Evolutionary conservation across 2,329 filamentous ascomycete species (phyloP).

Genomic region (Epicoccum sorghinum): DNA sequence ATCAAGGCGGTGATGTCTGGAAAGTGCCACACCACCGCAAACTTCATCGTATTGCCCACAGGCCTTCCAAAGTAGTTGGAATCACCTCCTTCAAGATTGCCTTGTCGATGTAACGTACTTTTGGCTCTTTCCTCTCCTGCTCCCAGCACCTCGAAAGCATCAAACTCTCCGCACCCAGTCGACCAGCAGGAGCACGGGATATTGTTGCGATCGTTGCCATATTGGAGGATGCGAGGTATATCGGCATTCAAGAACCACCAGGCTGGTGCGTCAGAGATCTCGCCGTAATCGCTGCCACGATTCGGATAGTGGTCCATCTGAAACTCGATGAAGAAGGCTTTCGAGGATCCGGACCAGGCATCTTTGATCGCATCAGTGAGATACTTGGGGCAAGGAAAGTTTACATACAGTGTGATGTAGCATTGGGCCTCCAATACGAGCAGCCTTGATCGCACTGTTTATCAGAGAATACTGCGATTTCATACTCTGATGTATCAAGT

Average conservation of each 20-base stretch:
- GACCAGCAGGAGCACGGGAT: conserved; percentile 73
- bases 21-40: conserved; percentile 54
- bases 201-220: conserved; percentile 56
- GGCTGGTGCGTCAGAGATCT: conserved; percentile 71
- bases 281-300: conserved; percentile 35
- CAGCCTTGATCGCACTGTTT: conserved; percentile 55
- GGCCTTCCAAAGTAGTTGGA: conserved; percentile 76
- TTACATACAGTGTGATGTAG: conserved; percentile 57
- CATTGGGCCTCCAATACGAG: conserved; percentile 56
- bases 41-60: conserved; percentile 63
- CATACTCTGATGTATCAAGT: conserved; percentile 41
- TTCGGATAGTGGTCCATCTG: conserved; percentile 62
- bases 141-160: conserved; percentile 74
- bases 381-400: background rate
- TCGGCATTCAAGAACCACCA: conserved; percentile 77
- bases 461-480: conserved; percentile 46
- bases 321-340: conserved; percentile 77
- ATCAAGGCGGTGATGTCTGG: conserved; percentile 43
- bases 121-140: conserved; percentile 70
- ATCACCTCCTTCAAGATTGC: conserved; percentile 66
- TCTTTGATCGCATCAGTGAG: conserved; percentile 51
- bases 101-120: conserved; percentile 68
- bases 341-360: conserved; percentile 72
- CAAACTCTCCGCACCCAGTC: conserved; percentile 74
- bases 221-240: conserved; percentile 74